Percentiles rank a stretch among this genome's conserved stretches.
phyloP scores from a whole-genome alignment of 805 yeast genomes.

The Wickerhamomyces chaumierensis region DNA sequence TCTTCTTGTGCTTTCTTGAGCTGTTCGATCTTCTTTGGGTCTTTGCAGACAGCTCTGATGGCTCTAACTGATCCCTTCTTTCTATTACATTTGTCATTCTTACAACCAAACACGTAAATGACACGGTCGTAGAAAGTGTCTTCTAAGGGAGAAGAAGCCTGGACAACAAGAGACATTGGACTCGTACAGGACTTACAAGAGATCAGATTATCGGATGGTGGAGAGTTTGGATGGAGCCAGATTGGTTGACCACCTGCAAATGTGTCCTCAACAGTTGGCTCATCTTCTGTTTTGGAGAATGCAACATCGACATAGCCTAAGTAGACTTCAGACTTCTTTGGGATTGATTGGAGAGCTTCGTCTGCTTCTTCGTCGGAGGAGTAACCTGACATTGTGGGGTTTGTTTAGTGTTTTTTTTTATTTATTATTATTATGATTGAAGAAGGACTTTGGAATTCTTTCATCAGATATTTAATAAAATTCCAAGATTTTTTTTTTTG shows the following conservation, averaged over 20 bases:
- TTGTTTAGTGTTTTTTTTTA: no score
- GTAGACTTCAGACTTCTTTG: slow-evolving; percentile 28
- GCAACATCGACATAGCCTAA: slow-evolving; percentile 60
- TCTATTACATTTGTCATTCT: slow-evolving; percentile 50
- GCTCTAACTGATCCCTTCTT: slow-evolving; percentile 64
- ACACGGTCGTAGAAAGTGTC: slow-evolving; percentile 67
- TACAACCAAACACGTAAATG: slow-evolving; percentile 72
- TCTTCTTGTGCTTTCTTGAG: slow-evolving; percentile 27
- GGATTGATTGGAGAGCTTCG: slow-evolving; percentile 5
- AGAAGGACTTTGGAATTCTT: no score
- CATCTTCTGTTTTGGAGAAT: slow-evolving; percentile 33
- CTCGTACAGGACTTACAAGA: slow-evolving; percentile 57
- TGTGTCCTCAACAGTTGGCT: slow-evolving; percentile 48
- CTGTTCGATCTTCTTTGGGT: slow-evolving; percentile 33
- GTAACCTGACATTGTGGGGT: slow-evolving; percentile 22
- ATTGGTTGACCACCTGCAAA: slow-evolving; percentile 73
- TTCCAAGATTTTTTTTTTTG: no score
- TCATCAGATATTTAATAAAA: no score
- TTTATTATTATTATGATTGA: no score
- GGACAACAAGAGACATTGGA: slow-evolving; percentile 58
- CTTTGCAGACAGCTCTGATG: slow-evolving; percentile 63
- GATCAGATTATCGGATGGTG: slow-evolving; percentile 41
- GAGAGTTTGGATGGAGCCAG: slow-evolving; percentile 54
- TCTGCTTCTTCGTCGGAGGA: slow-evolving; percentile 40
- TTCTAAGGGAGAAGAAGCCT: slow-evolving; percentile 73